A percentile compares a stretch with the other conserved stretches of the same genome.
Evolutionary conservation across 345 rosid species (phyloP).

Genomic region (Gossypium turneri): DNA sequence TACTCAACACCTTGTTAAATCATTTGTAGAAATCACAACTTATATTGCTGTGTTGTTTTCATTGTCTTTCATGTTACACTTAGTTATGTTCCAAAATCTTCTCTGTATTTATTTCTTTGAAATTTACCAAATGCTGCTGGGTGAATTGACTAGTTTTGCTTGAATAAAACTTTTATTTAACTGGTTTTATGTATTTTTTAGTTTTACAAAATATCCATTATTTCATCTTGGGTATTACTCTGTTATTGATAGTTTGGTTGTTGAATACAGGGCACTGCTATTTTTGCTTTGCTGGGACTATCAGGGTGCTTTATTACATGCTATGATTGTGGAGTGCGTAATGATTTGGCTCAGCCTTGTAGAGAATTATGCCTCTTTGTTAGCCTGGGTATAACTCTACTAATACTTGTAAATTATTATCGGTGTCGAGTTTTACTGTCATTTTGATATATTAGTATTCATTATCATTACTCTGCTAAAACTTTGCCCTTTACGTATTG

Average conservation of each 20-base stretch:
- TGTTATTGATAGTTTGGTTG: conserved; percentile 11
- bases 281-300: conserved; percentile 98
- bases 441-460: conserved; percentile 1
- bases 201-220: conserved; percentile 1
- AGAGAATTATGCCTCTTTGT: conserved; percentile 95
- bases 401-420: neutral
- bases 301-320: conserved; percentile 99
- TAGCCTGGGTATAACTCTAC: conserved; percentile 72
- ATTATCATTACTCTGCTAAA: neutral
- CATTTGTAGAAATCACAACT: neutral
- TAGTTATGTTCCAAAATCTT: neutral
- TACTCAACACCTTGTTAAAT: neutral
- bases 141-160: neutral
- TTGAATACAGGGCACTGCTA: conserved; percentile 67
- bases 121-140: neutral
- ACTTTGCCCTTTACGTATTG: neutral
- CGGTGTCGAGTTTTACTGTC: neutral
- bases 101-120: neutral
- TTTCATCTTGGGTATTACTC: neutral
- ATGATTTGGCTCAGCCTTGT: conserved; percentile 96
- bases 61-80: conserved; percentile 11
- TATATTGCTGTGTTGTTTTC: neutral
- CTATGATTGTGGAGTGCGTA: conserved; percentile 96
- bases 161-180: neutral
- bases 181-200: neutral